Evolutionary conservation across 169 alveolate species (phyloP).

Genomic region (Pseudocohnilembus persalinus): DNA sequence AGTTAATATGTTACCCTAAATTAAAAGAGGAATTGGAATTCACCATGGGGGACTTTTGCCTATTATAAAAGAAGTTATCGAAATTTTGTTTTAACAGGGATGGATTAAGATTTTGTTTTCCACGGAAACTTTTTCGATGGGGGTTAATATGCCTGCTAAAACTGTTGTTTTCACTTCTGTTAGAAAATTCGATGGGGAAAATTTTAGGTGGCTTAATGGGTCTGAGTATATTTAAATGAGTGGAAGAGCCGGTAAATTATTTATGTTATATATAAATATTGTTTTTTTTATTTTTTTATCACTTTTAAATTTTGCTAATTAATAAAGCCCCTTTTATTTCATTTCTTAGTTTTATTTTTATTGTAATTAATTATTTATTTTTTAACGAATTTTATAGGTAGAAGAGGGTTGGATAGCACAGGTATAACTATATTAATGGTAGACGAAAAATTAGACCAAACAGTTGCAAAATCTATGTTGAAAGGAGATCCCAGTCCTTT

Average conservation of each 20-base stretch:
- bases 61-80: constrained; percentile 96
- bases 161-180: constrained; percentile 97
- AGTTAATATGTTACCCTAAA: constrained; percentile 89
- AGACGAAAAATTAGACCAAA: constrained; percentile 92
- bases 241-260: constrained; percentile 69
- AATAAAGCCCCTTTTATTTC: too few species aligned
- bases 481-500: constrained; percentile 93
- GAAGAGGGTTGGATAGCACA: constrained; percentile 97
- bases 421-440: constrained; percentile 97
- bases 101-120: constrained; percentile 94
- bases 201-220: constrained; percentile 91
- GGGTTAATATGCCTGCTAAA: constrained; percentile 99
- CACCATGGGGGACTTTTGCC: constrained; percentile 99
- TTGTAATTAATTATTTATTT: constrained; percentile 49
- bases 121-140: constrained; percentile 98
- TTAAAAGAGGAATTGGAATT: constrained; percentile 96
- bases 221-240: constrained; percentile 96
- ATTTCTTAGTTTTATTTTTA: not conserved
- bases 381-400: constrained; percentile 98
- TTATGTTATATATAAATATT: too few species aligned
- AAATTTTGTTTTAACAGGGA: constrained; percentile 96
- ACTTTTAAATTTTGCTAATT: too few species aligned
- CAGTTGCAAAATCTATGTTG: constrained; percentile 89
- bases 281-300: too few species aligned
- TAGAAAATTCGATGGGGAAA: constrained; percentile 95